A percentile compares a stretch with the other conserved stretches of the same genome.
Evolutionary conservation across 352 stramenopile species (phyloP).

Genomic region (Ochromonadaceae sp.): DNA sequence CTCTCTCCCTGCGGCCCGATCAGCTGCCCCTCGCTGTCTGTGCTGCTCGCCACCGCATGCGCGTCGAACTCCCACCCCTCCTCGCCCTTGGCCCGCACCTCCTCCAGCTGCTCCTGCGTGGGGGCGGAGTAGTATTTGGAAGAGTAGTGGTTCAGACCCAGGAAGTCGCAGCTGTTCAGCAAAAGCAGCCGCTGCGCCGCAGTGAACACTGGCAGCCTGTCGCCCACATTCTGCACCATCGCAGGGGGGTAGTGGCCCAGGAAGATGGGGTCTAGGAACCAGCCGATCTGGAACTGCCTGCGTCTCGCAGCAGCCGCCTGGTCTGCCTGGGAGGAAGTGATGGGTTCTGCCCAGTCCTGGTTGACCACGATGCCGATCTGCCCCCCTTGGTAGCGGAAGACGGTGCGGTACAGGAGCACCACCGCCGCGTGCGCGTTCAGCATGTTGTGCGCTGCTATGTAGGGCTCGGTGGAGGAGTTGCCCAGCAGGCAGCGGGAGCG

Average conservation of each 20-base stretch:
- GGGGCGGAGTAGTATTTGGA: neutral
- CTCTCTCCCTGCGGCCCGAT: conserved; percentile 13
- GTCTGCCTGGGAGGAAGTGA: conserved; percentile 38
- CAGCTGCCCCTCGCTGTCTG: conserved; percentile 24
- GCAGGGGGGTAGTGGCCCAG: conserved; percentile 72
- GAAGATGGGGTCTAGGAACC: conserved; percentile 73
- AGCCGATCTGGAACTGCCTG: conserved; percentile 68
- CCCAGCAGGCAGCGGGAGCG: conserved; percentile 17
- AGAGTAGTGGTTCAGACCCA: conserved; percentile 90
- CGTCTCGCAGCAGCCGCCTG: conserved; percentile 49
- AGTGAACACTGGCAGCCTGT: conserved; percentile 69
- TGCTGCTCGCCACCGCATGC: neutral
- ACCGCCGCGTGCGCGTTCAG: conserved; percentile 66
- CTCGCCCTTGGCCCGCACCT: neutral
- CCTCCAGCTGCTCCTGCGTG: too few relatives aligned
- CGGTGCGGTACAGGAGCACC: conserved; percentile 57
- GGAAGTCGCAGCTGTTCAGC: conserved; percentile 67
- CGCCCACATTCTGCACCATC: conserved; percentile 60
- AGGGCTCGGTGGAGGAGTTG: conserved; percentile 43
- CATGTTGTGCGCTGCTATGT: conserved; percentile 66
- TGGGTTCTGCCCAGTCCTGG: conserved; percentile 62
- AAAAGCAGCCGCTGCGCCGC: conserved; percentile 49
- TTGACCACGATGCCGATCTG: conserved; percentile 77
- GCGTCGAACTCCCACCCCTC: neutral
- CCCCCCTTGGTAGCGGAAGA: conserved; percentile 44